Base-by-base conservation (phyloP, 2,329 filamentous ascomycete species). In the Hymenoscyphus scutula region DNA sequence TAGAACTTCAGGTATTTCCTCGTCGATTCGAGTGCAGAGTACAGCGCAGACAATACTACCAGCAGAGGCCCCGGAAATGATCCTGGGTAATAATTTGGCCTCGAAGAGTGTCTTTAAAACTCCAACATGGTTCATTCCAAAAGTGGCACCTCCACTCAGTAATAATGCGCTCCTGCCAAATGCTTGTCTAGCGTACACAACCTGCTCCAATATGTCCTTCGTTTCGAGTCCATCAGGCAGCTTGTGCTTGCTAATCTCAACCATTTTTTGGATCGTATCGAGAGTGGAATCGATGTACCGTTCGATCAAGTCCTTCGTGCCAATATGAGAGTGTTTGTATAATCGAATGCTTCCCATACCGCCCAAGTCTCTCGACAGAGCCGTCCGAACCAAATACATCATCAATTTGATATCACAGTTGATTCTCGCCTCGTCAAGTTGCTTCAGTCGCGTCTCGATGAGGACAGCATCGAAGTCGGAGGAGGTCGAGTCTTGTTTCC, bases 221-320 rank as follows among this genome's bases (percentile, higher is more conserved):
- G 68, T 79, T 58, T 88, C 85, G 41, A 89, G 71, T 5, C 80
- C 82, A 58, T 84, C 80, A 1, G 81, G 79, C 4, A 81, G 69
- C n/a, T 70, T 58, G 25, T 78, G 71, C 5, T 79, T 71, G 75
- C 85, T 76, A 76, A 85, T 75, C 23, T 90, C 86, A 38, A 95
- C 83, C 61, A 97, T 76, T 0, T 86, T 82, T 6, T 87, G 81
- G 64, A 98, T 88, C 0, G 91, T 92, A 62, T 87, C 82, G 32
- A 92, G 78, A 0, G 91, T 88, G 1, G 91, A 92, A 57, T 89
- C 85, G 65, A 96, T 93, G 71, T 97, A 97, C 37, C 85, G 82
- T 76, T 97, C 93, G 65, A 97, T 94, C 66, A 97, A 77, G 63
- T 84, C 81, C 77, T 97, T 97, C 8, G 93, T 97, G 5, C 93